Base-by-base conservation (phyloP, 768 basidiomycete genomes). In the Mycena galopus region DNA sequence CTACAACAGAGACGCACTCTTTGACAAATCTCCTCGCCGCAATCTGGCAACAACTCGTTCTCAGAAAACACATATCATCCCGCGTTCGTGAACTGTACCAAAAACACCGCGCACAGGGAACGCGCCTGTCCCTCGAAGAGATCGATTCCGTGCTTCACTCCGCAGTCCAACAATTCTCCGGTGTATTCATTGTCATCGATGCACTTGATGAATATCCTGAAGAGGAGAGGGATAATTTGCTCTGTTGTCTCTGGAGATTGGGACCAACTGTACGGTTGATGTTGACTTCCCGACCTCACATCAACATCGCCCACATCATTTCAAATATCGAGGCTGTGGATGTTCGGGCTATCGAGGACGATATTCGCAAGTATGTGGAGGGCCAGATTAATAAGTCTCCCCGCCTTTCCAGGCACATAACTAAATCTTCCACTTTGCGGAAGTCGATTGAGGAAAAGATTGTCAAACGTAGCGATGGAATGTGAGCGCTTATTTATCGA, bases 151-250 rank as follows among this genome's bases (percentile, higher is more conserved):
- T 53, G 30, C 53, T 66, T 32, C 32, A 27, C 25, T 55, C 51
- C 25, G 27, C 14, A 16, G 14, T 53, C 14, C 4, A 10, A 27
- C 11, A 29, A 21, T 66, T 35, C 27, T 17, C 19, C 25, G 6
- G 11, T 19, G 35, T 66, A 32, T 66, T 27, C 25, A 39, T 56
- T 39, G 51, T 66, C 1, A 30, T 66, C 11, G 65, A 66, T 39
- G 65, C 53, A 33, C 35, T 66, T 30, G 55, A 53, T 11, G 47
- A 53, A 39, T 53, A 39, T 57, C 65, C 65, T n/a, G 65, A 53
- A 23, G 65, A 39, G 11, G 10, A 66, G 17, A 27, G 53, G 55
- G 33, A 66, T 27, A 32, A 7, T 11, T 30, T 68, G 7, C 53
- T 66, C 16, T 29, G n/a, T n/a, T 11, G 33, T 39, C 50, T 66